Evolutionary conservation across 2,329 filamentous ascomycete genomes (phyloP).

Genomic region (Pochonia chlamydosporia): DNA sequence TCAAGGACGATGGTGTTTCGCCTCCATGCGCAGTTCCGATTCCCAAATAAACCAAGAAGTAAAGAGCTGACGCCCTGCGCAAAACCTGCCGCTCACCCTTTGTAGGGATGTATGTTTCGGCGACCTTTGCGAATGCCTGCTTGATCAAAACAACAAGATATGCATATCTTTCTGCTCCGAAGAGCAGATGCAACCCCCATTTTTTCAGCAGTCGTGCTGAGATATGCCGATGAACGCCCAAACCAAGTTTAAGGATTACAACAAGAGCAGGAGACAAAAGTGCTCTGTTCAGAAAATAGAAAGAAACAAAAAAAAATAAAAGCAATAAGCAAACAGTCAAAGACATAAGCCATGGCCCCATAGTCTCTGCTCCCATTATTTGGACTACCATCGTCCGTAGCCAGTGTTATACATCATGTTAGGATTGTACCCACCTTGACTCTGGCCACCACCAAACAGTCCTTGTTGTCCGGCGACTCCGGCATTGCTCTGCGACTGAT

Average conservation of each 20-base stretch:
- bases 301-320: constrained; percentile 12
- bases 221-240: constrained; percentile 23
- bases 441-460: constrained; percentile 80
- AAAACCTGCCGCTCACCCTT: constrained; percentile 19
- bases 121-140: constrained; percentile 22
- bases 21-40: constrained; percentile 13
- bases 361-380: not conserved
- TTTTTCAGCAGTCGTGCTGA: constrained; percentile 12
- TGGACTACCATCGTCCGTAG: constrained; percentile 60
- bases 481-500: constrained; percentile 74
- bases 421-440: constrained; percentile 91
- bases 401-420: constrained; percentile 76
- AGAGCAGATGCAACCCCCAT: constrained; percentile 17
- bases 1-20: constrained; percentile 7
- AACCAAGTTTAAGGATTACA: constrained; percentile 9
- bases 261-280: constrained; percentile 13
- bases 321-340: constrained; percentile 11
- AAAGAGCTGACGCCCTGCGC: constrained; percentile 24
- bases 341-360: constrained; percentile 12
- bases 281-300: constrained; percentile 14
- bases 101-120: constrained; percentile 17
- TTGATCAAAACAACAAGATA: constrained; percentile 20
- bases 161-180: constrained; percentile 21
- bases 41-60: constrained; percentile 15
- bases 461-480: constrained; percentile 69